phyloP scores from a whole-genome alignment of 495 filamentous ascomycete genomes.

The Aspergillus carlsbadensis region DNA sequence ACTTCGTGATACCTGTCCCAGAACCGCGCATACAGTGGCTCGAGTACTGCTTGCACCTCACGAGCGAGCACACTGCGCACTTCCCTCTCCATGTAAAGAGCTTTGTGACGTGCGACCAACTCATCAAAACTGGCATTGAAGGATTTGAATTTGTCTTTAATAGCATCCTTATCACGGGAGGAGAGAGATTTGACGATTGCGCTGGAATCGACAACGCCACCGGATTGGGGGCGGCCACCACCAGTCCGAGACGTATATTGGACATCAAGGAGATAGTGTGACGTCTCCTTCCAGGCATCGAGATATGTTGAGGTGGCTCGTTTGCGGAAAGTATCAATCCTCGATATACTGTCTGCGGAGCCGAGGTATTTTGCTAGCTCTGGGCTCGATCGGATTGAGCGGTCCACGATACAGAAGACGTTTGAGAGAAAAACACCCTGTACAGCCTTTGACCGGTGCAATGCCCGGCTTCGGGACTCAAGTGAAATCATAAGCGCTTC shows the following conservation, averaged over 20 bases:
- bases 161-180: slow-evolving; percentile 88
- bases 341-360: slow-evolving; percentile 54
- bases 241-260: slow-evolving; percentile 76
- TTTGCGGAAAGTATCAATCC: slow-evolving; percentile 83
- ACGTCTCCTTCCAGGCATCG: slow-evolving; percentile 86
- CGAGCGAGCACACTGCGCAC: slow-evolving; percentile 73
- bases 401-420: slow-evolving; percentile 79
- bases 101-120: slow-evolving; percentile 74
- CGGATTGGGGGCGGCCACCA: slow-evolving; percentile 61
- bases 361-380: slow-evolving; percentile 74
- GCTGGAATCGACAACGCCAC: slow-evolving; percentile 67
- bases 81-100: slow-evolving; percentile 81
- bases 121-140: slow-evolving; percentile 95
- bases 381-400: slow-evolving; percentile 72
- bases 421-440: slow-evolving; percentile 92
- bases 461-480: slow-evolving; percentile 68
- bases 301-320: slow-evolving; percentile 78
- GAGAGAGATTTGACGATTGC: slow-evolving; percentile 78
- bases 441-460: slow-evolving; percentile 75
- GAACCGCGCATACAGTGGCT: slow-evolving; percentile 92
- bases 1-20: slow-evolving; percentile 98
- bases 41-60: slow-evolving; percentile 85
- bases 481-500: slow-evolving; percentile 74
- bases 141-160: slow-evolving; percentile 91
- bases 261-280: slow-evolving; percentile 81